Percentiles rank a stretch among this genome's conserved stretches.
Conservation (phyloP, 129 eudicot genomes). For the Lactuca sativa region DNA sequence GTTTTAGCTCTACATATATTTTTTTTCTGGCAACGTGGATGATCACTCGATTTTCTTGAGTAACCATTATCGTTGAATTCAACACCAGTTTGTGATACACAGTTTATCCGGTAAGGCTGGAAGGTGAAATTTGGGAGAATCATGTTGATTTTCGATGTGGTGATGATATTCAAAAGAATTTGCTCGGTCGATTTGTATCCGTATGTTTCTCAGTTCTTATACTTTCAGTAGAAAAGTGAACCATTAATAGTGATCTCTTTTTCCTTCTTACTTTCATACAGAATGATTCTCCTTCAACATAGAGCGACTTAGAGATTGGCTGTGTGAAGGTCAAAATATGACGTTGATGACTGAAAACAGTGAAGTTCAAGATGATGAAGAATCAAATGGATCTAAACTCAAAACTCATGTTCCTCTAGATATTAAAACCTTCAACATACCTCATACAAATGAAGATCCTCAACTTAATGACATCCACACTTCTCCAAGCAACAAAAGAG, state of each 20-base stretch:
- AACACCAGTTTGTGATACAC: too few species aligned
- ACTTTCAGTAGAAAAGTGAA: too few species aligned
- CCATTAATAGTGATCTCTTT: neutral
- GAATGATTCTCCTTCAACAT: slow-evolving; percentile 1
- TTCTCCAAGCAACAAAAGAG: slow-evolving; percentile 36
- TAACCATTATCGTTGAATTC: too few species aligned
- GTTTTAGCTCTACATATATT: neutral
- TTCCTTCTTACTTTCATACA: slow-evolving; percentile 7
- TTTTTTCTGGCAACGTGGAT: neutral
- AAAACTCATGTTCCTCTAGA: slow-evolving; percentile 38
- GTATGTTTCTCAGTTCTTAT: too few species aligned
- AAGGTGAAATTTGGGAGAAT: neutral
- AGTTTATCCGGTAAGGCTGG: too few species aligned
- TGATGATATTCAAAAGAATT: neutral
- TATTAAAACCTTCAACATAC: slow-evolving; percentile 42
- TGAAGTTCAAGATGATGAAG: slow-evolving; percentile 36
- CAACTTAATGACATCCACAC: neutral
- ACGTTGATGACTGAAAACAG: slow-evolving; percentile 45
- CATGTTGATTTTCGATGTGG: slow-evolving; percentile 6
- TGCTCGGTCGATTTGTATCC: too few species aligned
- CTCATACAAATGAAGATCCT: slow-evolving; percentile 33
- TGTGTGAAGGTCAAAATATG: slow-evolving; percentile 2
- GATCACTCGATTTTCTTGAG: too few species aligned
- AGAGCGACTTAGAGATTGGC: slow-evolving; percentile 15
- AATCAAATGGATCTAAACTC: slow-evolving; percentile 29